Conservation (phyloP, 2,329 filamentous ascomycete species). For the Huntiella savannae region DNA sequence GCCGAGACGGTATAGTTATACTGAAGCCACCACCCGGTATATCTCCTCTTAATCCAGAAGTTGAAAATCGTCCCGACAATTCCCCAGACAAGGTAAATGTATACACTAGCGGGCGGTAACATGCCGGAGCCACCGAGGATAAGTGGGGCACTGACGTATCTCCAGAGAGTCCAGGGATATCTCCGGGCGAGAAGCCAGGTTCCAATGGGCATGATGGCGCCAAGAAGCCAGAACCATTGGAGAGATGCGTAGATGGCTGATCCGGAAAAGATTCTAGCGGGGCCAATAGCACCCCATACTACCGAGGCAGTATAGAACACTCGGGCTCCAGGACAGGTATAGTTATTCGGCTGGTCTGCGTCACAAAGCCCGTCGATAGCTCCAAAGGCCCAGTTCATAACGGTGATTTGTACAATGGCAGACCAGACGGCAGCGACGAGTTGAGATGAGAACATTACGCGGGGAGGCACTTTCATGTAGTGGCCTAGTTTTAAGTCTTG, state of each 20-base stretch:
- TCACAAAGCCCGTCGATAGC: conserved; percentile 44
- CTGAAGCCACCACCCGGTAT: conserved; percentile 55
- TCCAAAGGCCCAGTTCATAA: conserved; percentile 47
- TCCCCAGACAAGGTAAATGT: conserved; percentile 55
- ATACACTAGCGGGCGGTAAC: conserved; percentile 50
- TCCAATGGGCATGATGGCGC: conserved; percentile 40
- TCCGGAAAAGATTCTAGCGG: conserved; percentile 46
- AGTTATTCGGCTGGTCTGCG: conserved; percentile 31
- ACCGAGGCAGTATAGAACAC: conserved; percentile 50
- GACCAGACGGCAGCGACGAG: conserved; percentile 41
- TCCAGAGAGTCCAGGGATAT: conserved; percentile 40
- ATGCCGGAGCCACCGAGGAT: conserved; percentile 45
- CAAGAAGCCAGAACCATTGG: conserved; percentile 54
- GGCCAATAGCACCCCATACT: conserved; percentile 57
- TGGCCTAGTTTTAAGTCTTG: conserved; percentile 50
- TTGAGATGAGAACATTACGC: conserved; percentile 42
- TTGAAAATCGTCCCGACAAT: conserved; percentile 50
- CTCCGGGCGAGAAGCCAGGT: conserved; percentile 42
- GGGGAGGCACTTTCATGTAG: conserved; percentile 47
- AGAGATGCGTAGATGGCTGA: conserved; percentile 42
- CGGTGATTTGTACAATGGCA: conserved; percentile 40
- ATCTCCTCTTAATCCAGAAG: conserved; percentile 43
- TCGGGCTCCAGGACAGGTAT: conserved; percentile 34
- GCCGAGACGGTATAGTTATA: conserved; percentile 63
- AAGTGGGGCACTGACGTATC: conserved; percentile 49